These are phyloP conservation scores for Gastrolobium bilobum DNA, from an alignment of 306 rosid species.

Conservation along the genomic window DNA sequence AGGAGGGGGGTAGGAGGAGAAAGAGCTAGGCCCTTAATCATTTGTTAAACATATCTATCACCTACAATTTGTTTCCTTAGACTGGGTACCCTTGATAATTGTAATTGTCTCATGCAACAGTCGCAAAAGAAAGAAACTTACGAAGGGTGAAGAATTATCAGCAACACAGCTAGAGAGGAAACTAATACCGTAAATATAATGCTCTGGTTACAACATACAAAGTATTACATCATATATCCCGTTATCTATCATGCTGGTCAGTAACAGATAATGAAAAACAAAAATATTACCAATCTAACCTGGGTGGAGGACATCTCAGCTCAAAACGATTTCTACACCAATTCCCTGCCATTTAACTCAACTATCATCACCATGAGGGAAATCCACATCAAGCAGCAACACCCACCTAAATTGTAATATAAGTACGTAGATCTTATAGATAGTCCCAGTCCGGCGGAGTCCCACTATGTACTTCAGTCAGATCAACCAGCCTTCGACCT, in stretches of 20 bases:
- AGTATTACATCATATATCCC: constrained; percentile 2
- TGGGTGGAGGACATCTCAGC: constrained; percentile 46
- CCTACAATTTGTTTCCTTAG: not conserved
- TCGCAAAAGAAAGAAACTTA: not conserved
- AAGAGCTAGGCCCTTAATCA: not conserved
- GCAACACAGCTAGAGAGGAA: not conserved
- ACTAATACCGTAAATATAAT: not conserved
- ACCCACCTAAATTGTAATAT: constrained; percentile 39
- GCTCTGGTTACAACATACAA: constrained; percentile 44
- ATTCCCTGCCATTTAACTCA: constrained; percentile 36
- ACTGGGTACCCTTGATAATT: not conserved
- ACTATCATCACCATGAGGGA: constrained; percentile 43
- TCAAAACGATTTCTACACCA: constrained; percentile 44
- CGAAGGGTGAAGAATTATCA: not conserved
- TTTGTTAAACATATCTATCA: not conserved
- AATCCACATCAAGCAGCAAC: constrained; percentile 40
- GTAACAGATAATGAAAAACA: constrained; percentile 9
- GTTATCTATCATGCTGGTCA: constrained; percentile 47
- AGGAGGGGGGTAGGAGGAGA: too few species aligned
- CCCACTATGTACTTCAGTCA: constrained; percentile 53
- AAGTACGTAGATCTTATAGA: constrained; percentile 22
- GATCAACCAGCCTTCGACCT: constrained; percentile 82
- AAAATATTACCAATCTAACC: constrained; percentile 46
- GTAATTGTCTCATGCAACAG: not conserved
- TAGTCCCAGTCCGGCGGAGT: not conserved